Evolutionary conservation across 2,329 filamentous ascomycete genomes (phyloP).

Genomic region (Cylindrodendrum hubeiense): DNA sequence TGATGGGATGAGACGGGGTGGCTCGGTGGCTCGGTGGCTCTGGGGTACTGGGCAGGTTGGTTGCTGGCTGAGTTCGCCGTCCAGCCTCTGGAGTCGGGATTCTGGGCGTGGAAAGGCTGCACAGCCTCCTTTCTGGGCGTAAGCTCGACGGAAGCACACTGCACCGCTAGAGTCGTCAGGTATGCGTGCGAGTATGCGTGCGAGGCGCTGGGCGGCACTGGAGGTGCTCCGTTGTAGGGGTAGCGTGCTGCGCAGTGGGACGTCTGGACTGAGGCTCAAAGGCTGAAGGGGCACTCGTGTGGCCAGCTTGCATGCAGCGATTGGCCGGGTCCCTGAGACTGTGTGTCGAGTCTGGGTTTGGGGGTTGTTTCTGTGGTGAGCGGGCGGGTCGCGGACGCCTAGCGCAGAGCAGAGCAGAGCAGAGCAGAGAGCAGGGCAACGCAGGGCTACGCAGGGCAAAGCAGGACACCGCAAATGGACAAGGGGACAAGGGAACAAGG

Average conservation of each 20-base stretch:
- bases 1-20: slow-evolving; percentile 8
- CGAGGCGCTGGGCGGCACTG: background rate
- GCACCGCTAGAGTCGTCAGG: slow-evolving; percentile 7
- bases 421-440: background rate
- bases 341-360: background rate
- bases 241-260: slow-evolving; percentile 38
- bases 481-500: background rate
- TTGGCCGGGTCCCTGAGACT: slow-evolving; percentile 30
- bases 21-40: slow-evolving; percentile 5
- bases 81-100: slow-evolving; percentile 23
- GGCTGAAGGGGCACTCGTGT: slow-evolving; percentile 39
- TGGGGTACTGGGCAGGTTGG: background rate
- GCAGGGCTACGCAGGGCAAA: too few relatives aligned
- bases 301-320: slow-evolving; percentile 43
- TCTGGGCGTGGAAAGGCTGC: slow-evolving; percentile 20
- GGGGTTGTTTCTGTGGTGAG: slow-evolving; percentile 4
- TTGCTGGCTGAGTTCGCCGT: slow-evolving; percentile 22
- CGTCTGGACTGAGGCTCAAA: slow-evolving; percentile 43
- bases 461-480: background rate
- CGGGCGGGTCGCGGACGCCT: background rate
- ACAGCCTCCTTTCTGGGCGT: slow-evolving; percentile 35
- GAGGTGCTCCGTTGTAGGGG: slow-evolving; percentile 12
- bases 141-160: slow-evolving; percentile 22
- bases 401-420: background rate
- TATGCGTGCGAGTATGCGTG: background rate